Conservation (phyloP, 768 basidiomycete species). For the Leccinum broughii region DNA sequence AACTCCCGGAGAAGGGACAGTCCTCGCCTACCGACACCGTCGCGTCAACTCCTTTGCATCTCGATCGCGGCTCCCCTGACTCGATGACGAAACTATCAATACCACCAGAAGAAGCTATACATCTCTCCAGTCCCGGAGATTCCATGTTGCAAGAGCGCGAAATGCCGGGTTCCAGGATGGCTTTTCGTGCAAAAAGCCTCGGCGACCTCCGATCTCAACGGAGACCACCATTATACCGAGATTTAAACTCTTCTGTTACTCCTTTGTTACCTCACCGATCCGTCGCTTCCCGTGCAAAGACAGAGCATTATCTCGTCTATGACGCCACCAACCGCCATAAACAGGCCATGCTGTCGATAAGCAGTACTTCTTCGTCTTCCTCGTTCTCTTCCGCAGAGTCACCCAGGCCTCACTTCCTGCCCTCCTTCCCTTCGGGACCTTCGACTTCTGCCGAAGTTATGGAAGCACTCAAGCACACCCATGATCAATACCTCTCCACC, state of each 20-base stretch:
- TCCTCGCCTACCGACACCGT: slow-evolving; percentile 25
- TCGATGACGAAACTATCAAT: slow-evolving; percentile 11
- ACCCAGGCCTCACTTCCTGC: slow-evolving; percentile 42
- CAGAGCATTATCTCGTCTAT: slow-evolving; percentile 41
- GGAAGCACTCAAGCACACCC: slow-evolving; percentile 77
- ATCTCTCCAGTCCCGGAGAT: slow-evolving; percentile 36
- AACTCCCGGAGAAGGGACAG: slow-evolving; percentile 55
- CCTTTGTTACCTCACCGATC: slow-evolving; percentile 38
- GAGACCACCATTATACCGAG: slow-evolving; percentile 35
- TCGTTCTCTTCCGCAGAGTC: slow-evolving; percentile 67
- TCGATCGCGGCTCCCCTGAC: slow-evolving; percentile 20
- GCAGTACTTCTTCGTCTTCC: slow-evolving; percentile 73
- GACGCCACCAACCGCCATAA: slow-evolving; percentile 45
- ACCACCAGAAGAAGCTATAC: slow-evolving; percentile 5
- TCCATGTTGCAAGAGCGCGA: slow-evolving; percentile 24
- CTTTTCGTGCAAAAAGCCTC: slow-evolving; percentile 53
- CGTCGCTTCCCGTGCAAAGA: slow-evolving; percentile 31
- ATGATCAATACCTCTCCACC: slow-evolving; percentile 89
- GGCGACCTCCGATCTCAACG: slow-evolving; percentile 46
- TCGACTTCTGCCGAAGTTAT: slow-evolving; percentile 67
- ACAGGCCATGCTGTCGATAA: slow-evolving; percentile 51
- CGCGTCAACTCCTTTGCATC: slow-evolving; percentile 15
- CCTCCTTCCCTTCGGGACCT: slow-evolving; percentile 70
- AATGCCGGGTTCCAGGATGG: slow-evolving; percentile 23
- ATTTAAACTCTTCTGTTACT: slow-evolving; percentile 36